Base-by-base conservation (phyloP, 1,284 basidiomycete species). In the Rhodotorula mucilaginosa region DNA sequence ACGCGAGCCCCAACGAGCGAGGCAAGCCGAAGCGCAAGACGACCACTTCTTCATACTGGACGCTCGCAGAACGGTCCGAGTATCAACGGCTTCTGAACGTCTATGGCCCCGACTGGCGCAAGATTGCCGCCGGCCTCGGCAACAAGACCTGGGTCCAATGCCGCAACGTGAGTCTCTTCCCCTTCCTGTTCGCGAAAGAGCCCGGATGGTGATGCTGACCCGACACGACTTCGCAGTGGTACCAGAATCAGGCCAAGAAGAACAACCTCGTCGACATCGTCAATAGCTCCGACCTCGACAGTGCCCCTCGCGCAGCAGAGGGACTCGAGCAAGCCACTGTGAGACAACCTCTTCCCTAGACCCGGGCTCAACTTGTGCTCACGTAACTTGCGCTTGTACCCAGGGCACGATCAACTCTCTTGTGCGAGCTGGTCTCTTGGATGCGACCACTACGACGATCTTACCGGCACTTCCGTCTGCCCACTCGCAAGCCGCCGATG, bases 61-160 rank as follows among this genome's bases (percentile, higher is more conserved):
- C 85, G 0, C 83, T 83, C 16, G 82, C 83, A 23, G 84, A 86
- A 79, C 82, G 83, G 69, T 80, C 80, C 74, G 79, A 82, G 74
- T 90, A 93, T 80, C 79, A 89, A 66, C 82, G 85, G 48, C 84
- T 92, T 47, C 83, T 93, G 21, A 82, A 83, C 21, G 83, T 88
- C 72, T 85, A 91, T 79, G 91, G 91, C 54, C 87, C 88, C 74
- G 87, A 93, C 78, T 90, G 90, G 81, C 87, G 88, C 73, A 84
- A 86, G 23, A 90, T 94, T 61, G 87, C 91, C 2, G 85, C 88
- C 6, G 86, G 86, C 12, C 86, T 94, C 82, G 87, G 87, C 13
- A 88, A 87, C 79, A 93, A 93, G 87, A 91, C 90, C 15, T 87
- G 87, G 5, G 84, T 88, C 13, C 91, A 93, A 84, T 89, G 91